Base-by-base conservation (phyloP, 2,329 filamentous ascomycete species). In the Xylariaceae sp. region DNA sequence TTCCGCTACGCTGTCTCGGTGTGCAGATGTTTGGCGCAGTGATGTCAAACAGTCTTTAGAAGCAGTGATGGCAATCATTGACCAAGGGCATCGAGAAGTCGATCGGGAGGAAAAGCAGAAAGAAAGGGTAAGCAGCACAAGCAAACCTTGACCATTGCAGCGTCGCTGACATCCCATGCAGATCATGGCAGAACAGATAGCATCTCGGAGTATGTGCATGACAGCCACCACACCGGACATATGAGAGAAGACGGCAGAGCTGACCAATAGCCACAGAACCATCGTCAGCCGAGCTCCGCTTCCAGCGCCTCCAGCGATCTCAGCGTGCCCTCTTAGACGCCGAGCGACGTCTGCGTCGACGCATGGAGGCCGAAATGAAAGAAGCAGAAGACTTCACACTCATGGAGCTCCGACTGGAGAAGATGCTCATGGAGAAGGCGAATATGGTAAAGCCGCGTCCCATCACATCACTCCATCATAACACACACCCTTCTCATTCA, bases 251-350 rank as follows among this genome's bases (percentile, higher is more conserved):
- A 14, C 16, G 28, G 16, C 18, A 39, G 33, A 48, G 31, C 46
- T 48, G 40, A 48, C 39, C 3, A 39, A 14, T 38, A 43, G 38
- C 43, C 41, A 6, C 18, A 49, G 47, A 17, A 31, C 10, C 31
- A 43, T 49, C 47, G 14, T 28, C n/a, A 3, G 47, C 47, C 31
- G 47, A 49, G 47, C 12, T 49, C 10, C 47, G 47, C 41, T 49
- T 49, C 12, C 47, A 17, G 17, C 9, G n/a, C 3, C 31, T 49
- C 28, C 31, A n/a, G 11, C 9, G n/a, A 4, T 28, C 47, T 28
- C 47, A 49, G 33, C 47, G 18, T 16, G 47, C 40, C 4, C 47
- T 49, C 5, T 36, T 43, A 12, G 47, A 49, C 9, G 47, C 47
- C 31, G 47, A 49, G 33, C 12, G 14, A 2, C 40, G 47, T 12